Evolutionary conservation across 2,329 filamentous ascomycete genomes (phyloP).

Genomic region (Exutisphaerella laricina): DNA sequence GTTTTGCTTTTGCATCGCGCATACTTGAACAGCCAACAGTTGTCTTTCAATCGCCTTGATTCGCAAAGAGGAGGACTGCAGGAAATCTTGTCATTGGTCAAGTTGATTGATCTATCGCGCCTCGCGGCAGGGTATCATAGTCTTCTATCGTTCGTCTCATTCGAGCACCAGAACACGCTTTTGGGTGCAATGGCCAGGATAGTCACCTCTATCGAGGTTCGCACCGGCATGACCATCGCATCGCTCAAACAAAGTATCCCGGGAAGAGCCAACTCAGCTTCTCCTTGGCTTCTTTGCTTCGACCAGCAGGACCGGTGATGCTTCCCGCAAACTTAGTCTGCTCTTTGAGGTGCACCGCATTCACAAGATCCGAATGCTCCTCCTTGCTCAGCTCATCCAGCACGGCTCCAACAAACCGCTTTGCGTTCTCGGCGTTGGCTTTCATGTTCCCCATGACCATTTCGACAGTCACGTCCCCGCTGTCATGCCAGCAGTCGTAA

Average conservation of each 20-base stretch:
- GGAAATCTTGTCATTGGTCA: no score
- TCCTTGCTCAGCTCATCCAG: conserved; percentile 77
- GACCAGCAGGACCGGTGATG: conserved; percentile 74
- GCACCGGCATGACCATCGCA: no score
- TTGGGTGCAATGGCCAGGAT: no score
- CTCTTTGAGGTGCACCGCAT: conserved; percentile 75
- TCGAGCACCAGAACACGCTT: no score
- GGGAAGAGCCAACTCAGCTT: conserved; percentile 85
- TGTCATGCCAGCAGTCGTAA: conserved; percentile 96
- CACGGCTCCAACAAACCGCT: conserved; percentile 76
- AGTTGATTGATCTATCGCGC: conserved; percentile 4
- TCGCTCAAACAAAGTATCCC: conserved; percentile 56
- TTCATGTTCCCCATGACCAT: conserved; percentile 98
- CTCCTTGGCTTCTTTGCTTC: conserved; percentile 67
- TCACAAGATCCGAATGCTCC: conserved; percentile 68
- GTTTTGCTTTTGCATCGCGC: no score
- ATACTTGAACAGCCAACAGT: no score
- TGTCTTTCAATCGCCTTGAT: no score
- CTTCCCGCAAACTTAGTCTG: conserved; percentile 69
- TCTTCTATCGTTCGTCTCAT: not conserved
- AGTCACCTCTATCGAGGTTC: no score
- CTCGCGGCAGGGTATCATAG: conserved; percentile 5
- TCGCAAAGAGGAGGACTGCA: no score
- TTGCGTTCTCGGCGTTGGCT: conserved; percentile 83
- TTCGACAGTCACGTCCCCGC: conserved; percentile 79